Percentiles rank a stretch among this genome's conserved stretches.
These are phyloP conservation scores for Moringa oleifera DNA, from an alignment of 345 rosid species.

Conservation along the genomic window DNA sequence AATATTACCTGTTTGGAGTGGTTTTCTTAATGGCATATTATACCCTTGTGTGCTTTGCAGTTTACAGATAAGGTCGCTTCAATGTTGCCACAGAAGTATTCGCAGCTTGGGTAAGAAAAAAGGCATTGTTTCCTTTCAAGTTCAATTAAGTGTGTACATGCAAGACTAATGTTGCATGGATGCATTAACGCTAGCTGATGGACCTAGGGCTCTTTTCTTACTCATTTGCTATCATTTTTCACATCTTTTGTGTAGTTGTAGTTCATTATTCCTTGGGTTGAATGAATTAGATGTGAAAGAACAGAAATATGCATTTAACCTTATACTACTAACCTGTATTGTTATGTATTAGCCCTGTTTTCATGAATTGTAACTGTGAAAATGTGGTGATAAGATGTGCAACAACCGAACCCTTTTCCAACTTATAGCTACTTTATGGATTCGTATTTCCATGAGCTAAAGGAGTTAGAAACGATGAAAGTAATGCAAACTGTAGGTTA, in stretches of 20 bases:
- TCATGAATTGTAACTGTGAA: neutral
- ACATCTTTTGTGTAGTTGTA: conserved; percentile 5
- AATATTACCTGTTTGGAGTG: conserved; percentile 6
- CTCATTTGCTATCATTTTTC: neutral
- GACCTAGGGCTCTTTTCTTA: neutral
- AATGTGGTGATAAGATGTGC: neutral
- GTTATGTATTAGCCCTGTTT: too few species aligned
- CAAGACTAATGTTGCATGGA: conserved; percentile 2
- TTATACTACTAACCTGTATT: neutral
- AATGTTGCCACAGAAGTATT: conserved; percentile 78
- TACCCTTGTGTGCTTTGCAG: conserved; percentile 47
- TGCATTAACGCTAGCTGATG: conserved; percentile 4
- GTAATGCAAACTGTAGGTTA: neutral
- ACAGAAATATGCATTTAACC: neutral
- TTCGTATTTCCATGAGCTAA: neutral
- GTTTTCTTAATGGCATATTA: conserved; percentile 14
- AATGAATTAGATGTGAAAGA: conserved; percentile 1
- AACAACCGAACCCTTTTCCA: neutral
- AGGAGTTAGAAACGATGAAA: neutral
- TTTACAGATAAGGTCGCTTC: conserved; percentile 88
- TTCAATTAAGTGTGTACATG: conserved; percentile 2
- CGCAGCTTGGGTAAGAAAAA: conserved; percentile 79
- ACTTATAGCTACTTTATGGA: neutral
- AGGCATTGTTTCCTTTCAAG: conserved; percentile 10
- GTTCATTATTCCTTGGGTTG: conserved; percentile 1